phyloP scores from a whole-genome alignment of 805 yeast genomes.

The Candida nitratophila region DNA sequence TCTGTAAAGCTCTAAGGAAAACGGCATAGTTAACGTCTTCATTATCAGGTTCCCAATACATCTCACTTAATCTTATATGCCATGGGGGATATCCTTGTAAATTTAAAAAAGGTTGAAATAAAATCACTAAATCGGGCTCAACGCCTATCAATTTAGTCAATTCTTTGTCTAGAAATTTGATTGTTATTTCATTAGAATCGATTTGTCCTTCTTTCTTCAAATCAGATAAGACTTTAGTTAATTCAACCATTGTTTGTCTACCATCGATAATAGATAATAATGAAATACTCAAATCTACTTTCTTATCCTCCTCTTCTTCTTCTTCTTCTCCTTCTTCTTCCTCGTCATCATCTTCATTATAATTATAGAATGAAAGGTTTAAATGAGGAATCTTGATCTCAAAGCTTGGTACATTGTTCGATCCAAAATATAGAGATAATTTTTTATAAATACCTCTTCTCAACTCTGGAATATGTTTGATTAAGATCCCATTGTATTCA shows the following conservation, averaged over 20 bases:
- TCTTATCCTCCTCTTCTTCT: conserved; percentile 14
- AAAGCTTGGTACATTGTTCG: conserved; percentile 56
- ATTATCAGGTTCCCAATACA: conserved; percentile 88
- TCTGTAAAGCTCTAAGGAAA: conserved; percentile 69
- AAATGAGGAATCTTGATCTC: conserved; percentile 62
- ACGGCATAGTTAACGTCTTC: conserved; percentile 75
- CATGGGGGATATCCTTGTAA: conserved; percentile 97
- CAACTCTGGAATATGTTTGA: conserved; percentile 46
- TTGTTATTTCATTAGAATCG: conserved; percentile 57
- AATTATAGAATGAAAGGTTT: conserved; percentile 40
- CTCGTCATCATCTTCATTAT: conserved; percentile 25
- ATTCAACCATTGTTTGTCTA: conserved; percentile 79
- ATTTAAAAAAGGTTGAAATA: conserved; percentile 83
- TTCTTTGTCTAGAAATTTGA: conserved; percentile 70
- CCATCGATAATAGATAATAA: conserved; percentile 78
- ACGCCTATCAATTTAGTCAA: conserved; percentile 67
- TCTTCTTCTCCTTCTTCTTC: conserved; percentile 21
- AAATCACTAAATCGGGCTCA: conserved; percentile 87
- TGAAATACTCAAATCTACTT: conserved; percentile 53
- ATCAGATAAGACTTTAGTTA: conserved; percentile 81
- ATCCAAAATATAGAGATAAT: conserved; percentile 68
- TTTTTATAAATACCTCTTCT: conserved; percentile 50
- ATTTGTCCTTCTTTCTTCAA: conserved; percentile 57
- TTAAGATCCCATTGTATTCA: conserved; percentile 70
- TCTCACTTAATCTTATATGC: conserved; percentile 88